Percentiles rank a stretch among this genome's conserved stretches.
phyloP scores from a whole-genome alignment of 345 rosid genomes.

The Arabidopsis suecica region DNA sequence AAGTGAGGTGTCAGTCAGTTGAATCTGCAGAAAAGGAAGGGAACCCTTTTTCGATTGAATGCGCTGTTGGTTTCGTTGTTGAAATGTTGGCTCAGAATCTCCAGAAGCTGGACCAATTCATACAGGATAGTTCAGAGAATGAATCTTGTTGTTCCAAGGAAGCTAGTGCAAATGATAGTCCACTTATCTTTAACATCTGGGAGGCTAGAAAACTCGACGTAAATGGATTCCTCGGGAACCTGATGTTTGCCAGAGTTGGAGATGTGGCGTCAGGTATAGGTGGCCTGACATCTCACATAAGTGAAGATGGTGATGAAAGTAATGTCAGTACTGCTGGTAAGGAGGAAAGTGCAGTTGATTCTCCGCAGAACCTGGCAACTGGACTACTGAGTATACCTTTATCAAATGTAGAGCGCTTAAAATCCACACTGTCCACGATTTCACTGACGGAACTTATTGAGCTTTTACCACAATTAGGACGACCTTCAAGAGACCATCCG shows the following conservation, averaged over 20 bases:
- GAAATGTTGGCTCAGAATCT: slow-evolving; percentile 68
- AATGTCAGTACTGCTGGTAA: slow-evolving; percentile 46
- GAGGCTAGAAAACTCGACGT: slow-evolving; percentile 80
- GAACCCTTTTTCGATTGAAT: slow-evolving; percentile 55
- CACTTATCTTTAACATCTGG: slow-evolving; percentile 64
- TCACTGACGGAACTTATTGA: slow-evolving; percentile 85
- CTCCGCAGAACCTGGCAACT: slow-evolving; percentile 72
- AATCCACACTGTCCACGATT: slow-evolving; percentile 78
- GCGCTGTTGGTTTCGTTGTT: slow-evolving; percentile 57
- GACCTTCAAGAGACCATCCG: slow-evolving; percentile 82
- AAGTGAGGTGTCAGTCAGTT: slow-evolving; percentile 35
- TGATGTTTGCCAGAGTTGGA: slow-evolving; percentile 92
- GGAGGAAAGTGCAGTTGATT: slow-evolving; percentile 63
- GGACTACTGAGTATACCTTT: slow-evolving; percentile 85
- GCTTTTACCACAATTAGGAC: slow-evolving; percentile 79
- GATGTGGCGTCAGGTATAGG: slow-evolving; percentile 79
- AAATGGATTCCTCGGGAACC: slow-evolving; percentile 79
- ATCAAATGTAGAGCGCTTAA: slow-evolving; percentile 91
- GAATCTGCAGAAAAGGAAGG: slow-evolving; percentile 44
- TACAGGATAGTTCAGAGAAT: slow-evolving; percentile 49
- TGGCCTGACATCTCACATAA: slow-evolving; percentile 66
- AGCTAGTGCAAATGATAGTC: slow-evolving; percentile 53
- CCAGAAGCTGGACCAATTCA: slow-evolving; percentile 64
- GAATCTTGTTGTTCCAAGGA: slow-evolving; percentile 43
- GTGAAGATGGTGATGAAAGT: slow-evolving; percentile 65